Evolutionary conservation across 2,329 filamentous ascomycete genomes (phyloP).

Genomic region (Alternaria panax): DNA sequence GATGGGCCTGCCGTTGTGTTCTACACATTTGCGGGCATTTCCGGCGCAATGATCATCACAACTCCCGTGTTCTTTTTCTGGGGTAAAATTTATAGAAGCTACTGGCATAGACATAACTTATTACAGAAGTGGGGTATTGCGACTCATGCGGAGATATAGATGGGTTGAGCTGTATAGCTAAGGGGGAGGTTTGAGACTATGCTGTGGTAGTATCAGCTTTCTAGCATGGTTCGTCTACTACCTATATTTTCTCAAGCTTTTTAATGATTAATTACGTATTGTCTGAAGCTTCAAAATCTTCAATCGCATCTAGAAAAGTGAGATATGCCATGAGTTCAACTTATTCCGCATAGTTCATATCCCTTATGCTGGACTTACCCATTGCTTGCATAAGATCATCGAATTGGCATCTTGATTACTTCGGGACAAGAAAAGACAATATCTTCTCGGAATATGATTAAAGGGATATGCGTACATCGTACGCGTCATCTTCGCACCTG

Average conservation of each 20-base stretch:
- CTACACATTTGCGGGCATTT: slow-evolving; percentile 46
- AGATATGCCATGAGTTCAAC: neutral
- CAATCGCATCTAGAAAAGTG: neutral
- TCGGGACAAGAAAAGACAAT: neutral
- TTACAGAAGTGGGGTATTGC: slow-evolving; percentile 44
- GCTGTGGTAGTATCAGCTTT: neutral
- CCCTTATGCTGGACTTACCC: neutral
- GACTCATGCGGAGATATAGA: slow-evolving; percentile 43
- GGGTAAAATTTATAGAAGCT: slow-evolving; percentile 47
- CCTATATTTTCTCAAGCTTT: neutral
- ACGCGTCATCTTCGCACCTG: neutral
- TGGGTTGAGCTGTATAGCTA: neutral
- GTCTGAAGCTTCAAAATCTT: neutral
- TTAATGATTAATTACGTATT: neutral
- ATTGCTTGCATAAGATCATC: neutral
- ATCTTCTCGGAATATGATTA: neutral
- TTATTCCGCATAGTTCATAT: neutral
- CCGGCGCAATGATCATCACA: slow-evolving; percentile 35
- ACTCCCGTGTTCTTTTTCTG: slow-evolving; percentile 45
- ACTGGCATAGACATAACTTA: slow-evolving; percentile 45
- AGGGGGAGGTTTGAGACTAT: neutral
- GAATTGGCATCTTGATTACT: neutral
- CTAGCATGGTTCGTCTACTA: neutral
- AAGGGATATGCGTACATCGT: neutral
- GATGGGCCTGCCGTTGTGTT: slow-evolving; percentile 50